Percentiles rank a stretch among this genome's conserved stretches.
Evolutionary conservation across 1,139 yeast genomes (phyloP).

Genomic region (Eremothecium coryli): DNA sequence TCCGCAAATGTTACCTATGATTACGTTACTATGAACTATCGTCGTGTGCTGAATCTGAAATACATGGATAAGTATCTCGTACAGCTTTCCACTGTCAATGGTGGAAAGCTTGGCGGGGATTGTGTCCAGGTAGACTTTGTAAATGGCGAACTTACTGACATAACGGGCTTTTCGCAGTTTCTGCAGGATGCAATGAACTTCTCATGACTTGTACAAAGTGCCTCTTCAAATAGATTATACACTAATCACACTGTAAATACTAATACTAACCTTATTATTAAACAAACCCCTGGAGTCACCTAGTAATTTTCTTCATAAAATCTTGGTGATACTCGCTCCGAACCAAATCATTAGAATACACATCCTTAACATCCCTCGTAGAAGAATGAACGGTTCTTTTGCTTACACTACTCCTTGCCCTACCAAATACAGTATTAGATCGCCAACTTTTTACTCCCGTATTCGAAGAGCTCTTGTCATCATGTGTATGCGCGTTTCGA

Average conservation of each 20-base stretch:
- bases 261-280: no score
- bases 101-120: slow-evolving; percentile 49
- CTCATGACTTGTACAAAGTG: slow-evolving; percentile 6
- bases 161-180: slow-evolving; percentile 23
- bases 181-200: slow-evolving; percentile 26
- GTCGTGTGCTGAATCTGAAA: slow-evolving; percentile 38
- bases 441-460: slow-evolving; percentile 46
- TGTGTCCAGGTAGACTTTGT: slow-evolving; percentile 41
- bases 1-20: slow-evolving; percentile 34
- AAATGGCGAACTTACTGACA: slow-evolving; percentile 28
- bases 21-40: slow-evolving; percentile 36
- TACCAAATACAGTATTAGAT: slow-evolving; percentile 38
- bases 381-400: no score
- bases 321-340: slow-evolving; percentile 62
- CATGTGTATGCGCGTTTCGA: slow-evolving; percentile 30
- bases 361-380: no score
- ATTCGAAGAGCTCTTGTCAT: slow-evolving; percentile 4
- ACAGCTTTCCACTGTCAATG: slow-evolving; percentile 44
- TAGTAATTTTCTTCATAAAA: slow-evolving; percentile 58
- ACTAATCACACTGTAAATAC: no score
- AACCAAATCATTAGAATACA: slow-evolving; percentile 59
- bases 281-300: no score
- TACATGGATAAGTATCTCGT: slow-evolving; percentile 34
- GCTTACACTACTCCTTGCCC: slow-evolving; percentile 17
- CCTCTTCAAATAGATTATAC: no score